Evolutionary conservation across 2,329 filamentous ascomycete genomes (phyloP).

Genomic region (Penicillium sp.): DNA sequence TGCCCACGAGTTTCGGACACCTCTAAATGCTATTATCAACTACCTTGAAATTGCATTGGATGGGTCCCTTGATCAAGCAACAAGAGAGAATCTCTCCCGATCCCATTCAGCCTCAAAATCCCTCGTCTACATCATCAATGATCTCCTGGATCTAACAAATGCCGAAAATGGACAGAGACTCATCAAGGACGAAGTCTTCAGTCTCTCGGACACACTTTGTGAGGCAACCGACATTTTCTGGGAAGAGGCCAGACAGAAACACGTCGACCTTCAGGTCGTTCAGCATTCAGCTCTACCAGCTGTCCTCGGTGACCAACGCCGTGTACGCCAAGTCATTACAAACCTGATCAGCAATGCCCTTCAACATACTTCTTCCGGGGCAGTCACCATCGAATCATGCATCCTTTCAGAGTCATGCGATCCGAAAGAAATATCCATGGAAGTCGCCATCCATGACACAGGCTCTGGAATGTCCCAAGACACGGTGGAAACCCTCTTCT

Average conservation of each 20-base stretch:
- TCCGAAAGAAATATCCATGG: constrained; percentile 56
- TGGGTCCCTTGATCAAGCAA: constrained; percentile 69
- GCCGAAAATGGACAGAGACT: constrained; percentile 73
- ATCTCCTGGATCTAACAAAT: constrained; percentile 78
- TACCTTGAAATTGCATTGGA: constrained; percentile 86
- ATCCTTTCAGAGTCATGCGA: constrained; percentile 44
- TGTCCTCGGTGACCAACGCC: constrained; percentile 71
- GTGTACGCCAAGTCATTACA: constrained; percentile 72
- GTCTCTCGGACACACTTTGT: constrained; percentile 61
- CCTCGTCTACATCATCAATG: constrained; percentile 87
- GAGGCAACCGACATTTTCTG: constrained; percentile 71
- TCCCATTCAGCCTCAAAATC: constrained; percentile 89
- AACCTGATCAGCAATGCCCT: constrained; percentile 84
- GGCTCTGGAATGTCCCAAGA: constrained; percentile 58
- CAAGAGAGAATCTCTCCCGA: constrained; percentile 70
- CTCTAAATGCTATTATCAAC: constrained; percentile 89
- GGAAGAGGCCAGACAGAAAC: constrained; percentile 70
- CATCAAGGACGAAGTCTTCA: constrained; percentile 72
- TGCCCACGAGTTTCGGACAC: constrained; percentile 82
- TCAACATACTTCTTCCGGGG: constrained; percentile 65
- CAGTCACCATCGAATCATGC: constrained; percentile 65
- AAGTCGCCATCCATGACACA: constrained; percentile 69
- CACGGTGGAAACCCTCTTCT: constrained; percentile 55
- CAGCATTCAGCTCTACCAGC: constrained; percentile 64
- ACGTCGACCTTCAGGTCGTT: constrained; percentile 61